These are phyloP conservation scores for Heliamphora exappendiculata DNA, from an alignment of 148 eudicot species.

Conservation along the genomic window DNA sequence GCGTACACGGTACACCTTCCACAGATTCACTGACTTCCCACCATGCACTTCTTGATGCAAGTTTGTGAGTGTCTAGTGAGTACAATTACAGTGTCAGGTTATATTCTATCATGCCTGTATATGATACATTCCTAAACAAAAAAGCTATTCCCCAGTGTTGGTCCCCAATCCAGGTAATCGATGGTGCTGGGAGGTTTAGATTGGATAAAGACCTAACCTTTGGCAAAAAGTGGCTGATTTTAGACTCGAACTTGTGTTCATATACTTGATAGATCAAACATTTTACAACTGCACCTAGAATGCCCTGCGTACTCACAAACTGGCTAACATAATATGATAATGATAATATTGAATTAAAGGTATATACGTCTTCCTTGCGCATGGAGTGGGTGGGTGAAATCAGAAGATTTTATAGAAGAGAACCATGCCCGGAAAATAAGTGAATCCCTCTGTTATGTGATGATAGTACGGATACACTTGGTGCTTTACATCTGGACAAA, in stretches of 20 bases:
- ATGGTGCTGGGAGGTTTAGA: background rate
- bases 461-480: background rate
- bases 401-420: background rate
- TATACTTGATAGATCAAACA: background rate
- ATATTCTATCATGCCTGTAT: background rate
- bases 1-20: background rate
- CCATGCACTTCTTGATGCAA: background rate
- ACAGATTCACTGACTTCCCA: background rate
- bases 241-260: background rate
- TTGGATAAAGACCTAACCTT: background rate
- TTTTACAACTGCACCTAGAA: background rate
- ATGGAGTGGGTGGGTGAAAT: background rate
- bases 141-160: background rate
- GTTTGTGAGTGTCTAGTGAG: background rate
- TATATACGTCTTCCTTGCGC: background rate
- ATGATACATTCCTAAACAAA: background rate
- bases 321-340: background rate
- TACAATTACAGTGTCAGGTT: background rate
- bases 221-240: background rate
- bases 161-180: background rate
- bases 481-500: background rate
- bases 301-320: background rate
- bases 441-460: background rate
- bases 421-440: background rate
- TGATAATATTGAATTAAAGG: background rate